phyloP scores from a whole-genome alignment of 2,329 filamentous ascomycete genomes.

The Uncinocarpus reesii region DNA sequence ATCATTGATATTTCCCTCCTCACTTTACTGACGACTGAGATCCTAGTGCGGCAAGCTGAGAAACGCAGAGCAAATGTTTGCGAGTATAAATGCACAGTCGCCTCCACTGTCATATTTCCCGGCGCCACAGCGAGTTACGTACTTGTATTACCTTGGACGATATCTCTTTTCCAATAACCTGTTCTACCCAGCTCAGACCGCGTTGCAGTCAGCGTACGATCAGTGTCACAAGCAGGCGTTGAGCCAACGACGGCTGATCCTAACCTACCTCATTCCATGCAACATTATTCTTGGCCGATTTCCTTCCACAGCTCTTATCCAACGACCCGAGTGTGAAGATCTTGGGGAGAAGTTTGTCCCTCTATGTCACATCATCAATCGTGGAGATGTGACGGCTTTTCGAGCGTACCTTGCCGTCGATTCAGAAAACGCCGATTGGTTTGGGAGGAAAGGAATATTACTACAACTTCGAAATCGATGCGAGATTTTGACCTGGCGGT shows the following conservation, averaged over 20 bases:
- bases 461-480: conserved; percentile 66
- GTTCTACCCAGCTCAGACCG: conserved; percentile 64
- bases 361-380: conserved; percentile 59
- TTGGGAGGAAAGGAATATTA: conserved; percentile 64
- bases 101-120: conserved; percentile 74
- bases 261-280: conserved; percentile 70
- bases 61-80: conserved; percentile 78
- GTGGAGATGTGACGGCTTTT: conserved; percentile 65
- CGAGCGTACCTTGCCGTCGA: conserved; percentile 53
- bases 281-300: conserved; percentile 81
- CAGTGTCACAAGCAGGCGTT: conserved; percentile 53
- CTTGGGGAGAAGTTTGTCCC: conserved; percentile 60
- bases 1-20: not conserved
- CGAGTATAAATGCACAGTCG: conserved; percentile 73
- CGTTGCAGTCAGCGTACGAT: conserved; percentile 67
- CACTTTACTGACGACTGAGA: not conserved
- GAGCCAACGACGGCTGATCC: conserved; percentile 65
- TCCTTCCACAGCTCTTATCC: conserved; percentile 56
- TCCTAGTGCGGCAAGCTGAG: conserved; percentile 65
- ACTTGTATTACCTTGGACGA: conserved; percentile 85
- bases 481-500: conserved; percentile 74
- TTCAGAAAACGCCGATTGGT: conserved; percentile 54
- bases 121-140: conserved; percentile 77
- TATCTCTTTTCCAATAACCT: conserved; percentile 80
- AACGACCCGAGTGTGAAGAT: conserved; percentile 57